Evolutionary conservation across 2,329 filamentous ascomycete genomes (phyloP).

Genomic region (Xylariaceae sp.): DNA sequence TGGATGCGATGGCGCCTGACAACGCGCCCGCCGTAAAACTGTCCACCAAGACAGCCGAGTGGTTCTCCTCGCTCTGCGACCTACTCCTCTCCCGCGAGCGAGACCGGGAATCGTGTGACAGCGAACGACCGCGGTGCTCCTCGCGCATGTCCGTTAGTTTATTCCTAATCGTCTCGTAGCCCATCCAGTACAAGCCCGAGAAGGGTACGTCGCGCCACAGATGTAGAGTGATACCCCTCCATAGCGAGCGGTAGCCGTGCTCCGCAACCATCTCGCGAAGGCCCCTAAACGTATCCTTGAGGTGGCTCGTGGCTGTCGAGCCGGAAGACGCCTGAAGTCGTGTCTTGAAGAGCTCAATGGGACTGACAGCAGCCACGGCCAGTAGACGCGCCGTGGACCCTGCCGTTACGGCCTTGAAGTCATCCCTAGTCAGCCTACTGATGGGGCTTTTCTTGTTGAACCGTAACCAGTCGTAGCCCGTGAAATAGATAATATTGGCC

Average conservation of each 20-base stretch:
- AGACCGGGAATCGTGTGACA: constrained; percentile 36
- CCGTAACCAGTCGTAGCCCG: constrained; percentile 92
- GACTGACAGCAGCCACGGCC: constrained; percentile 78
- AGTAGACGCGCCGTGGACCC: constrained; percentile 74
- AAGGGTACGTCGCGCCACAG: constrained; percentile 97
- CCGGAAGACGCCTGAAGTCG: constrained; percentile 75
- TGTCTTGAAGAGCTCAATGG: constrained; percentile 91
- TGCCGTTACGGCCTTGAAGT: constrained; percentile 73
- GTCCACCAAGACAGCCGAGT: constrained; percentile 74
- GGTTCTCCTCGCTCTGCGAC: constrained; percentile 64
- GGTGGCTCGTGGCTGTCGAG: constrained; percentile 59
- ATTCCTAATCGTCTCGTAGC: constrained; percentile 81
- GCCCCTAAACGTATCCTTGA: constrained; percentile 72
- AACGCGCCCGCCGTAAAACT: constrained; percentile 82
- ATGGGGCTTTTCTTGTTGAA: constrained; percentile 71
- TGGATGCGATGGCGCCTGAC: constrained; percentile 79
- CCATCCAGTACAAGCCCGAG: constrained; percentile 96
- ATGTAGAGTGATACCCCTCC: constrained; percentile 85
- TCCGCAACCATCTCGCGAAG: constrained; percentile 73
- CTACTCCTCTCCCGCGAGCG: constrained; percentile 45
- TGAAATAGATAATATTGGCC: constrained; percentile 97
- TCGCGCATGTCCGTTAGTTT: constrained; percentile 65
- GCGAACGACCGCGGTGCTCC: constrained; percentile 41
- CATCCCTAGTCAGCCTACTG: constrained; percentile 56
- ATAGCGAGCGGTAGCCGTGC: constrained; percentile 76